phyloP scores from a whole-genome alignment of 306 rosid genomes.

The Glycine tomentella region DNA sequence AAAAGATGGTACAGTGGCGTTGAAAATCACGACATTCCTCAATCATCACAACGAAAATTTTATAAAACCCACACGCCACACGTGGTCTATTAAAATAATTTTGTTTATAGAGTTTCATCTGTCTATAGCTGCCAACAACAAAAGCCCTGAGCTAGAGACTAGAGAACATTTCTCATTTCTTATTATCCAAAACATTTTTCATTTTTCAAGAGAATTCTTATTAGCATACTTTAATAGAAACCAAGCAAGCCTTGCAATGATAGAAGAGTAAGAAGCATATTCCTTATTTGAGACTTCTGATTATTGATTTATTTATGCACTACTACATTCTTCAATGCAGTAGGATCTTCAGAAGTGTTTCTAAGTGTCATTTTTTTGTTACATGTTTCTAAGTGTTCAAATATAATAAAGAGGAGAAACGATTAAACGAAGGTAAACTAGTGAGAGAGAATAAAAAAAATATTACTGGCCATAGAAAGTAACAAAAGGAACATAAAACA shows the following conservation, averaged over 20 bases:
- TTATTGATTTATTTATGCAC: conserved; percentile 17
- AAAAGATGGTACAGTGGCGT: background rate
- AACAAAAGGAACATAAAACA: conserved; percentile 16
- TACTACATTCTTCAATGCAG: background rate
- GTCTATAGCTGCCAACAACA: background rate
- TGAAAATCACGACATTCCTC: conserved; percentile 1
- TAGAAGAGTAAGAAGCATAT: background rate
- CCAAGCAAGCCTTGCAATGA: background rate
- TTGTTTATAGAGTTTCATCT: background rate
- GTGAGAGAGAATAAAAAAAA: conserved; percentile 7
- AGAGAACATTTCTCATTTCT: background rate
- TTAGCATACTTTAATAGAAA: background rate
- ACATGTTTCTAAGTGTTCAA: background rate
- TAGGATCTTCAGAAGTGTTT: background rate
- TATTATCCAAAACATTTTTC: background rate
- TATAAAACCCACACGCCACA: conserved; percentile 6
- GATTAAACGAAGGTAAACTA: background rate
- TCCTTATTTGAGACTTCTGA: background rate
- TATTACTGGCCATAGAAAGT: background rate
- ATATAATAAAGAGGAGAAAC: background rate
- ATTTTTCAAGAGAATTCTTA: background rate
- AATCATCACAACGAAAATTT: background rate
- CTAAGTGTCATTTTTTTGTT: background rate
- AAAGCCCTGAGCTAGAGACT: background rate
- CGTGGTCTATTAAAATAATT: conserved; percentile 2